A percentile compares a stretch with the other conserved stretches of the same genome.
Evolutionary conservation across 2,329 filamentous ascomycete genomes (phyloP).

Genomic region (Diaporthe capsici): DNA sequence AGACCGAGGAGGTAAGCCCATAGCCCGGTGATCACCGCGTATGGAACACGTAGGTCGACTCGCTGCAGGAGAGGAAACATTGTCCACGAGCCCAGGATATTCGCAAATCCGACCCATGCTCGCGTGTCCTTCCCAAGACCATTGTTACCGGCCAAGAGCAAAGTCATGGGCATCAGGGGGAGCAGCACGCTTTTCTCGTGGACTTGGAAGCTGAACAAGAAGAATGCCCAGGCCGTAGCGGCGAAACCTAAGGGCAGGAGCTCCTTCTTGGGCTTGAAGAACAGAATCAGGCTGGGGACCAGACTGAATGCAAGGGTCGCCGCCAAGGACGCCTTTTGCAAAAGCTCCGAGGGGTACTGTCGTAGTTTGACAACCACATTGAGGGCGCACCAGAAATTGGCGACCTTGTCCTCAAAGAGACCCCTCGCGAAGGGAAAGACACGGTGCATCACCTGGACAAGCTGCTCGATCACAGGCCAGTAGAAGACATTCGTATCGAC

Average conservation of each 20-base stretch:
- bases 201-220: slow-evolving; percentile 97
- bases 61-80: slow-evolving; percentile 92
- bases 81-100: slow-evolving; percentile 90
- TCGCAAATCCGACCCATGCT: slow-evolving; percentile 96
- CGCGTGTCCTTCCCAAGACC: slow-evolving; percentile 83
- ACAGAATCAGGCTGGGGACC: slow-evolving; percentile 83
- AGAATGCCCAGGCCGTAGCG: slow-evolving; percentile 94
- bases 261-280: slow-evolving; percentile 82
- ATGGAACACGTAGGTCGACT: slow-evolving; percentile 87
- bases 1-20: slow-evolving; percentile 94
- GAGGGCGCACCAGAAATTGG: slow-evolving; percentile 96
- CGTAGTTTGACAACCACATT: slow-evolving; percentile 92
- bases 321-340: slow-evolving; percentile 82
- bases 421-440: slow-evolving; percentile 97
- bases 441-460: slow-evolving; percentile 89
- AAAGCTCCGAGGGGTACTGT: slow-evolving; percentile 76
- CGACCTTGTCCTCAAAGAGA: slow-evolving; percentile 98
- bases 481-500: slow-evolving; percentile 77
- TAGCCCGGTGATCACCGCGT: slow-evolving; percentile 84
- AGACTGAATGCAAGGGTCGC: slow-evolving; percentile 83
- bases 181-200: slow-evolving; percentile 98
- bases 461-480: slow-evolving; percentile 82
- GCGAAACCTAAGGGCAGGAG: slow-evolving; percentile 86
- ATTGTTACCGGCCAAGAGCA: slow-evolving; percentile 80
- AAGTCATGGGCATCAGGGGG: slow-evolving; percentile 92